Conservation (phyloP, 371 early-diverging fungal genomes). For the Mucor sp. region DNA sequence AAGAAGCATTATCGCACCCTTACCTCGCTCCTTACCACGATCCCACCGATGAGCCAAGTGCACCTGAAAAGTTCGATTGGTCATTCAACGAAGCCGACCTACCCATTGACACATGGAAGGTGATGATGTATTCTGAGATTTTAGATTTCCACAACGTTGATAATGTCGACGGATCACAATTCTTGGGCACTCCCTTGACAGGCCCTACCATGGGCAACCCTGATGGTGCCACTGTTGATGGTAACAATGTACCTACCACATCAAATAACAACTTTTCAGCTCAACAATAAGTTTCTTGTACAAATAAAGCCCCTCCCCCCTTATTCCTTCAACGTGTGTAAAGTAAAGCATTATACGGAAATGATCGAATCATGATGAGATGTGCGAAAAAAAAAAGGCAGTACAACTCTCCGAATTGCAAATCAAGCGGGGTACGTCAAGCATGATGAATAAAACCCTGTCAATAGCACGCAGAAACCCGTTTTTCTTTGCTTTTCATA, state of each 20-base stretch:
- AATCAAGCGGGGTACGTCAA: conserved; percentile 1
- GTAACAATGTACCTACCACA: background rate
- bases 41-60: conserved; percentile 87
- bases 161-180: conserved; percentile 38
- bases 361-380: background rate
- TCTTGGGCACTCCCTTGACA: conserved; percentile 45
- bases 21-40: conserved; percentile 94
- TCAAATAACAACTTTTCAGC: background rate
- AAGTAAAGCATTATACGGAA: background rate
- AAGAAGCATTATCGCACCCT: conserved; percentile 84
- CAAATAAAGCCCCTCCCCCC: background rate
- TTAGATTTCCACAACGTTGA: conserved; percentile 68
- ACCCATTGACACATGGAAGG: conserved; percentile 88
- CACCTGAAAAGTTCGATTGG: conserved; percentile 90
- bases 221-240: conserved; percentile 16
- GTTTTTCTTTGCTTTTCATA: background rate
- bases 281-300: conserved; percentile 9
- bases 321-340: background rate
- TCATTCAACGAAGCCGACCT: conserved; percentile 92
- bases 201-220: conserved; percentile 36
- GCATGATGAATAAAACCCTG: conserved; percentile 3
- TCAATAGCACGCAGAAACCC: background rate
- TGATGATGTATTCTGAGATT: conserved; percentile 75
- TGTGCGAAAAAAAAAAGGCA: background rate
- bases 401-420: background rate